Conservation (phyloP, 495 filamentous ascomycete species). For the Baudoinia panamericana region DNA sequence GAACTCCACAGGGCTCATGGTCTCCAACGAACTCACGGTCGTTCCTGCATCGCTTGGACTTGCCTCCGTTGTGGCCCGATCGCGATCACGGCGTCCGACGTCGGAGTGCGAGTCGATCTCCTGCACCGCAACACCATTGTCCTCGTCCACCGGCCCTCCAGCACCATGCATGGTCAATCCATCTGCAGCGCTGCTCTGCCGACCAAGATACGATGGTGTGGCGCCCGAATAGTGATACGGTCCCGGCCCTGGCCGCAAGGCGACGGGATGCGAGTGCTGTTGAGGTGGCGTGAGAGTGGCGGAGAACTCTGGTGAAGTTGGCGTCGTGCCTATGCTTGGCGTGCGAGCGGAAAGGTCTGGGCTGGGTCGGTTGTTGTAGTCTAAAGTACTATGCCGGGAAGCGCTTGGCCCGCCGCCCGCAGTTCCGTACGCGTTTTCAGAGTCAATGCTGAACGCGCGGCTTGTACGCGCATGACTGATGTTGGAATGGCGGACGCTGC, state of each 20-base stretch:
- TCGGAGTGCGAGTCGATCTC: constrained; percentile 15
- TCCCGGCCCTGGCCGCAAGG: constrained; percentile 9
- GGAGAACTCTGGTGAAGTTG: neutral
- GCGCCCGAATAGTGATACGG: constrained; percentile 5
- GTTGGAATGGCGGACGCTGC: too few relatives aligned
- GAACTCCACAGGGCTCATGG: constrained; percentile 13
- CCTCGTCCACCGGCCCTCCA: neutral
- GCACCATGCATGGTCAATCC: constrained; percentile 21
- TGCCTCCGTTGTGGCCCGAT: neutral
- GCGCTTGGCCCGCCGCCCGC: too few relatives aligned
- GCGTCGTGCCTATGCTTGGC: too few relatives aligned
- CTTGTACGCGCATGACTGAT: too few relatives aligned
- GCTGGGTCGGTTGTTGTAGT: too few relatives aligned
- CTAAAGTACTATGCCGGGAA: too few relatives aligned
- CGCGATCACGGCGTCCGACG: constrained; percentile 7
- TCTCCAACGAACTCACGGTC: neutral
- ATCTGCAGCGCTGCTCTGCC: constrained; percentile 11
- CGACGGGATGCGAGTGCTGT: neutral
- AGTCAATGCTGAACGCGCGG: constrained; percentile 4
- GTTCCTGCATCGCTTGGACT: too few relatives aligned
- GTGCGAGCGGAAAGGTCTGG: too few relatives aligned
- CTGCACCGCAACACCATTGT: constrained; percentile 1
- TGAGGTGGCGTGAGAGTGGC: neutral
- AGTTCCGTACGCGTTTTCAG: neutral
- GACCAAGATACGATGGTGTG: constrained; percentile 11